Evolutionary conservation across 2,329 filamentous ascomycete species (phyloP).

Genomic region (Monilinia laxa): DNA sequence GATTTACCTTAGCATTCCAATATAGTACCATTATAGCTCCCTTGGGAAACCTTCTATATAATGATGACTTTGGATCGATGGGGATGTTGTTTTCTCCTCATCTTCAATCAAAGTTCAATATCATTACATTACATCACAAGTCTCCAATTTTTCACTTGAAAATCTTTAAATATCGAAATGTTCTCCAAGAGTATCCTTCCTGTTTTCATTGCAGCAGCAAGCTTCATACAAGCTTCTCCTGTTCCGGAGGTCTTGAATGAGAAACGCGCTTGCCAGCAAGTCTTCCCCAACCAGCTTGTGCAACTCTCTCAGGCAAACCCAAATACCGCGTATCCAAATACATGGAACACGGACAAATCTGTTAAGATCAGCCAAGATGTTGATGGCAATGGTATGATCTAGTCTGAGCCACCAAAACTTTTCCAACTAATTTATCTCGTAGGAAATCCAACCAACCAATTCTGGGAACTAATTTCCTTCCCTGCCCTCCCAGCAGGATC

Average conservation of each 20-base stretch:
- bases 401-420: background rate
- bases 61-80: background rate
- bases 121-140: background rate
- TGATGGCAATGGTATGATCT: slow-evolving; percentile 5
- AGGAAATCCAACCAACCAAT: slow-evolving; percentile 1
- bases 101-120: background rate
- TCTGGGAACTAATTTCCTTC: slow-evolving; percentile 13
- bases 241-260: slow-evolving; percentile 3
- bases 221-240: slow-evolving; percentile 15
- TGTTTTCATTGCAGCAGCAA: slow-evolving; percentile 1
- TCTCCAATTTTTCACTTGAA: background rate
- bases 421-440: background rate
- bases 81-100: background rate
- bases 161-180: background rate
- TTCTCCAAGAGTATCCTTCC: slow-evolving; percentile 1
- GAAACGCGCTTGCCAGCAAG: slow-evolving; percentile 7
- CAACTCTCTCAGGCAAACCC: slow-evolving; percentile 21
- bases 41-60: background rate
- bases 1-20: background rate
- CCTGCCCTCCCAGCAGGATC: background rate
- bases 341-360: slow-evolving; percentile 4
- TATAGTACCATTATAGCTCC: background rate
- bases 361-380: slow-evolving; percentile 17
- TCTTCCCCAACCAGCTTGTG: slow-evolving; percentile 17
- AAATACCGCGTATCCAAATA: slow-evolving; percentile 2